Percentiles rank a stretch among this genome's conserved stretches.
phyloP scores from a whole-genome alignment of 2,329 filamentous ascomycete species.

The Tolypocladium endophyticum region DNA sequence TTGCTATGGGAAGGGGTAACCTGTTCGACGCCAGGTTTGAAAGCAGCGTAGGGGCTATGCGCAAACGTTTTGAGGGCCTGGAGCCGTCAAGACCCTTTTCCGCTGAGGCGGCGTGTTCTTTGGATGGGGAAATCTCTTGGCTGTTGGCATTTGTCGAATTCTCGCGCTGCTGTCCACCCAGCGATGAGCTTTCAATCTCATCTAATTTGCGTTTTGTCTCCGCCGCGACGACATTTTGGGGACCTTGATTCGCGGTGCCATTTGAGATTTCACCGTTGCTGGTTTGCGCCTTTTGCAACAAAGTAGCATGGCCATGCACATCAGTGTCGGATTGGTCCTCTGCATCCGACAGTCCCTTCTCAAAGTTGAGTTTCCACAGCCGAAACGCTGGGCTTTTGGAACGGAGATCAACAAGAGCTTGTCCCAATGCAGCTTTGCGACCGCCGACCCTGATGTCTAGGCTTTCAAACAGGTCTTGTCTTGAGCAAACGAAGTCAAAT shows the following conservation, averaged over 20 bases:
- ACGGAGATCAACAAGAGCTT: constrained; percentile 47
- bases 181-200: no score
- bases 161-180: background rate
- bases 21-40: constrained; percentile 2
- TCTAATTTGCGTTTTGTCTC: background rate
- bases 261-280: background rate
- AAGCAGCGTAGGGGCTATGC: constrained; percentile 13
- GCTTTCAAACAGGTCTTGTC: constrained; percentile 39
- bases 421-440: constrained; percentile 45
- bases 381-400: constrained; percentile 38
- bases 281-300: no score
- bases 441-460: constrained; percentile 47
- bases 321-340: background rate
- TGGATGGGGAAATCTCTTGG: background rate
- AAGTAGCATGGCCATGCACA: background rate
- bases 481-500: constrained; percentile 36
- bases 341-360: background rate
- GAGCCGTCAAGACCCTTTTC: background rate
- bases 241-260: background rate
- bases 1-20: constrained; percentile 1
- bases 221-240: background rate
- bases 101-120: background rate
- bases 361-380: constrained; percentile 12
- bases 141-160: background rate
- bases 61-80: constrained; percentile 15